These are phyloP conservation scores for Fusarium miscanthi DNA, from an alignment of 2,329 filamentous ascomycete species.

Conservation along the genomic window DNA sequence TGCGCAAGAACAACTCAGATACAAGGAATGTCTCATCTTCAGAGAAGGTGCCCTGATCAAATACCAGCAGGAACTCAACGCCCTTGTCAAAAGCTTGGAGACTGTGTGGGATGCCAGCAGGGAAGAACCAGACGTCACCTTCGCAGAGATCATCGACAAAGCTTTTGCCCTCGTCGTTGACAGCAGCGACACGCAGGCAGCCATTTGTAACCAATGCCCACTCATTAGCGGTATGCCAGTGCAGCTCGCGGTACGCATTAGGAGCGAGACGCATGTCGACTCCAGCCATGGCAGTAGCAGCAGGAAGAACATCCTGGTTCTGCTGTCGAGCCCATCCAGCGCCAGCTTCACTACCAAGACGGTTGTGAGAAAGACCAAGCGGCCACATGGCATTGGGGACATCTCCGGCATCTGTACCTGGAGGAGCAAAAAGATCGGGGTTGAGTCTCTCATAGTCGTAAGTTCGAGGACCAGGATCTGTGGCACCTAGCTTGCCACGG, in stretches of 20 bases:
- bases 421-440: slow-evolving; percentile 12
- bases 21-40: slow-evolving; percentile 23
- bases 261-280: slow-evolving; percentile 18
- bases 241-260: slow-evolving; percentile 6
- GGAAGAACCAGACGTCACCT: slow-evolving; percentile 20
- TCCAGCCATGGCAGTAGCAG: slow-evolving; percentile 10
- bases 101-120: slow-evolving; percentile 12
- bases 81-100: slow-evolving; percentile 10
- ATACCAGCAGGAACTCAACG: slow-evolving; percentile 9
- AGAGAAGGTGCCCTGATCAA: slow-evolving; percentile 10
- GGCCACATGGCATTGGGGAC: slow-evolving; percentile 20
- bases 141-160: slow-evolving; percentile 13
- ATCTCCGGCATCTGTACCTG: slow-evolving; percentile 7
- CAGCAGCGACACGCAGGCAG: slow-evolving; percentile 6
- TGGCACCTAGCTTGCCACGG: slow-evolving; percentile 4
- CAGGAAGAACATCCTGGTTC: slow-evolving; percentile 3
- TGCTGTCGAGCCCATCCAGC: slow-evolving; percentile 22
- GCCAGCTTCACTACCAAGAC: slow-evolving; percentile 5
- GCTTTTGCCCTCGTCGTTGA: slow-evolving; percentile 11
- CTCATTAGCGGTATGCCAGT: slow-evolving; percentile 13
- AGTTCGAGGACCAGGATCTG: slow-evolving; percentile 14
- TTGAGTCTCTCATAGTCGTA: slow-evolving; percentile 21
- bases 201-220: slow-evolving; percentile 19
- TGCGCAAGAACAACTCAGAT: slow-evolving; percentile 10
- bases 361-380: slow-evolving; percentile 11